Percentiles rank a stretch among this genome's conserved stretches.
These are phyloP conservation scores for Fimicolochytrium jonesii DNA, from an alignment of 192 early-diverging fungal genomes.

Conservation along the genomic window DNA sequence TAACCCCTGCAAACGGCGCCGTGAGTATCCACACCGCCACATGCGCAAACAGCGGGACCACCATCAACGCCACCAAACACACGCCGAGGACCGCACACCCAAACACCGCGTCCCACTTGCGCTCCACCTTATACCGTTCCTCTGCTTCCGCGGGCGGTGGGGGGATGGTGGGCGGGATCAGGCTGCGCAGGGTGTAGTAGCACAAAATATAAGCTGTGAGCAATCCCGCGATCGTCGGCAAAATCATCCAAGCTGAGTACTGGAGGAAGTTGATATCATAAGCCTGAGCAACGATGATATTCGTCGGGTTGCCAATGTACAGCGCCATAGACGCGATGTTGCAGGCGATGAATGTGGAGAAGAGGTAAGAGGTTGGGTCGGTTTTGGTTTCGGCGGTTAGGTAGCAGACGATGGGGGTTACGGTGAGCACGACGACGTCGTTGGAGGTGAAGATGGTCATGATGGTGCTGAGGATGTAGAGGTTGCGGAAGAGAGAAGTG, in stretches of 20 bases:
- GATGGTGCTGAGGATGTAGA: slow-evolving; percentile 66
- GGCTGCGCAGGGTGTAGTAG: slow-evolving; percentile 41
- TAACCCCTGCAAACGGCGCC: slow-evolving; percentile 67
- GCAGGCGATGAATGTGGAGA: slow-evolving; percentile 71
- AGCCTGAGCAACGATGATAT: slow-evolving; percentile 79
- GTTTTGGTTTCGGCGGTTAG: slow-evolving; percentile 61
- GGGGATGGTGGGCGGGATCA: slow-evolving; percentile 10
- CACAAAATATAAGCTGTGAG: slow-evolving; percentile 52
- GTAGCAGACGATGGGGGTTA: slow-evolving; percentile 75
- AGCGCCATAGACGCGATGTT: slow-evolving; percentile 75
- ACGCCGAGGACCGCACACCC: slow-evolving; percentile 52
- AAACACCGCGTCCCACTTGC: slow-evolving; percentile 59
- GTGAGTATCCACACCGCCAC: slow-evolving; percentile 76
- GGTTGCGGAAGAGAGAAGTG: slow-evolving; percentile 56
- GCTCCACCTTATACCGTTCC: slow-evolving; percentile 44
- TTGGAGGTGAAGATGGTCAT: slow-evolving; percentile 75
- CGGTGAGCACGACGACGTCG: slow-evolving; percentile 80
- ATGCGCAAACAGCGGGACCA: slow-evolving; percentile 55
- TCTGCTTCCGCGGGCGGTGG: slow-evolving; percentile 6
- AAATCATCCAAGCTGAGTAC: slow-evolving; percentile 81
- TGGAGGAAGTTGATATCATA: slow-evolving; percentile 66
- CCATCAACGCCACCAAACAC: slow-evolving; percentile 65
- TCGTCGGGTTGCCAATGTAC: slow-evolving; percentile 86
- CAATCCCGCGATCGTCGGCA: slow-evolving; percentile 60
- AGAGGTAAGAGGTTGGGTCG: slow-evolving; percentile 54